Percentiles rank a stretch among this genome's conserved stretches.
phyloP scores from a whole-genome alignment of 257 asterid species.

The Solanum ossicruentum region DNA sequence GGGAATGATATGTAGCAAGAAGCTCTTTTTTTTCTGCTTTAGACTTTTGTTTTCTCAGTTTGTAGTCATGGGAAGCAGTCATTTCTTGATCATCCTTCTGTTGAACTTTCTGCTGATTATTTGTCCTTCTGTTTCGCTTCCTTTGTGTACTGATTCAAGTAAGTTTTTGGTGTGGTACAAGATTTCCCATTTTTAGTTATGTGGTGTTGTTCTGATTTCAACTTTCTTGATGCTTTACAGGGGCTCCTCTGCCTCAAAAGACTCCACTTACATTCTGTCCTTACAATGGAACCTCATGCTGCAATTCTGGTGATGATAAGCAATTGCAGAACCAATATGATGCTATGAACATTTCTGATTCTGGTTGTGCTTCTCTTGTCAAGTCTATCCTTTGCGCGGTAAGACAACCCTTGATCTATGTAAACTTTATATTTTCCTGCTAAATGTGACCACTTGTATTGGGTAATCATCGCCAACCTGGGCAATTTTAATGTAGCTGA shows the following conservation, averaged over 20 bases:
- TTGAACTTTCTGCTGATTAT: conserved; percentile 41
- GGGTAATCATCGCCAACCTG: background rate
- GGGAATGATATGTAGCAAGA: background rate
- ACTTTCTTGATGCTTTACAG: conserved; percentile 17
- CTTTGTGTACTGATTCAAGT: conserved; percentile 65
- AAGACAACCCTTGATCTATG: conserved; percentile 1
- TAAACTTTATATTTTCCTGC: background rate
- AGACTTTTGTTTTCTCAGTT: background rate
- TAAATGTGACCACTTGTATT: background rate
- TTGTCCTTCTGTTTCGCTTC: conserved; percentile 38
- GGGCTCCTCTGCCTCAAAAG: conserved; percentile 42
- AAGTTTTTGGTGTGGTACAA: conserved; percentile 10
- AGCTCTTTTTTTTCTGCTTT: background rate
- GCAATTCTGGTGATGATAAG: conserved; percentile 40
- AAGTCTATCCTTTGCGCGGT: conserved; percentile 79
- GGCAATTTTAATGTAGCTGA: background rate
- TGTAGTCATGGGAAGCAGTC: conserved; percentile 24
- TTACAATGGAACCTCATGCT: conserved; percentile 66
- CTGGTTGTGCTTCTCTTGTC: conserved; percentile 57
- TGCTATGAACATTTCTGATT: conserved; percentile 57
- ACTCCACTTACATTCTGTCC: conserved; percentile 45
- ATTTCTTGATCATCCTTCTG: conserved; percentile 14
- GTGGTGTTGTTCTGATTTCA: background rate
- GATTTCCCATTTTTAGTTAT: background rate
- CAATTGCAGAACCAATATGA: conserved; percentile 33